Evolutionary conservation across 257 asterid genomes (phyloP).

Genomic region (Nicotiana sylvestris): DNA sequence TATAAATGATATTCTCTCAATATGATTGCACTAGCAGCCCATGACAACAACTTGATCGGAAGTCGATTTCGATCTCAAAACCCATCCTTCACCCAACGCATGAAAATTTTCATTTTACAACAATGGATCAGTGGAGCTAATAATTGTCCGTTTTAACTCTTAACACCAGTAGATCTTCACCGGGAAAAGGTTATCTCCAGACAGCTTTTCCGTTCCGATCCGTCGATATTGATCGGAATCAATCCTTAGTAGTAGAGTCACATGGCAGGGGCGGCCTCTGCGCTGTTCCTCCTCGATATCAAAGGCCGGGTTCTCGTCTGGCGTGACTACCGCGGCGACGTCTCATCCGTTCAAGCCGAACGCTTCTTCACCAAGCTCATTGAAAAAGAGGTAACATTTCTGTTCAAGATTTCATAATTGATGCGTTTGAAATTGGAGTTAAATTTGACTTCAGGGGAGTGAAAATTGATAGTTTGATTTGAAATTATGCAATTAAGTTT

Average conservation of each 20-base stretch:
- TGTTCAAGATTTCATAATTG: not conserved
- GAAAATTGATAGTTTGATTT: not conserved
- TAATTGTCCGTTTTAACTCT: not conserved
- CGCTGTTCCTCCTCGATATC: slow-evolving; percentile 97
- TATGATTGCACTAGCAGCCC: too few species aligned
- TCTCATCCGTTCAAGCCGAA: slow-evolving; percentile 82
- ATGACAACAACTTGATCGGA: not conserved
- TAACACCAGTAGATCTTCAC: not conserved
- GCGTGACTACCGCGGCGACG: slow-evolving; percentile 98
- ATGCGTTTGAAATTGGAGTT: not conserved
- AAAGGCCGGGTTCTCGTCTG: slow-evolving; percentile 95
- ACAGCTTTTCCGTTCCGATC: not conserved
- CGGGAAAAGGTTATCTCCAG: not conserved
- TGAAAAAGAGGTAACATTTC: slow-evolving; percentile 68
- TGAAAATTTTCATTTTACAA: not conserved
- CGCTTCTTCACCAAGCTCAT: slow-evolving; percentile 86
- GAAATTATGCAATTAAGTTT: not conserved
- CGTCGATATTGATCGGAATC: not conserved
- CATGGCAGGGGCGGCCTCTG: slow-evolving; percentile 99
- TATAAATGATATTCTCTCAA: too few species aligned
- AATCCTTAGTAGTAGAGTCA: not conserved
- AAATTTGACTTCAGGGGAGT: not conserved
- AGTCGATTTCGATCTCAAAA: not conserved
- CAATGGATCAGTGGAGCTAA: not conserved
- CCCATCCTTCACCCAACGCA: not conserved